These are phyloP conservation scores for Hypoxylon sp. DNA, from an alignment of 2,329 filamentous ascomycete species.

Conservation along the genomic window DNA sequence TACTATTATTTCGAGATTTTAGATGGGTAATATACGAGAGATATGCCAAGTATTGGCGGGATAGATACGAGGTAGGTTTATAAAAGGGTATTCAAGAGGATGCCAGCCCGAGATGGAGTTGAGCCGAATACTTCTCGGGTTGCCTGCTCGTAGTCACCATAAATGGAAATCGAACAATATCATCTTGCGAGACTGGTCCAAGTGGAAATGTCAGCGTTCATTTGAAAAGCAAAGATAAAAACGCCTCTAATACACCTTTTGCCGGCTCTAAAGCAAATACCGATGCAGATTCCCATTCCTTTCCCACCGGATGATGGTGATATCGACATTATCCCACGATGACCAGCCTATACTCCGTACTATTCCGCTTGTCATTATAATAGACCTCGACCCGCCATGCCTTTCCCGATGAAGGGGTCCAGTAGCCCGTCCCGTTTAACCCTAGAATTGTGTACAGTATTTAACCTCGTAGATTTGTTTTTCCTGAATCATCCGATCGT, in stretches of 20 bases:
- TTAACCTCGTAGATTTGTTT: constrained; percentile 30
- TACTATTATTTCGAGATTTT: constrained; percentile 53
- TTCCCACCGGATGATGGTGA: neutral
- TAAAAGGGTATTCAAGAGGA: neutral
- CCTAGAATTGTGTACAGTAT: constrained; percentile 9
- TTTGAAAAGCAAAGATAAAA: constrained; percentile 20
- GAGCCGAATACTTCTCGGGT: neutral
- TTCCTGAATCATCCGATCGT: constrained; percentile 7
- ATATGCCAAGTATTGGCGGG: neutral
- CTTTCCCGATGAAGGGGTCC: constrained; percentile 8
- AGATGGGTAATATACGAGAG: constrained; percentile 5
- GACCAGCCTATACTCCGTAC: constrained; percentile 26
- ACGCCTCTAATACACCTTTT: constrained; percentile 18
- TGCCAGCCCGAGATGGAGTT: neutral
- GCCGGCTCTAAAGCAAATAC: constrained; percentile 8
- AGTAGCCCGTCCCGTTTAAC: constrained; percentile 7
- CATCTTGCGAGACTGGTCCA: neutral
- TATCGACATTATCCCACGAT: constrained; percentile 15
- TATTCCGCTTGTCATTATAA: constrained; percentile 10
- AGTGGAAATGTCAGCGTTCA: constrained; percentile 7
- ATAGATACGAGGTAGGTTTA: neutral
- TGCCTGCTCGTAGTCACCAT: neutral
- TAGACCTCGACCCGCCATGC: constrained; percentile 15
- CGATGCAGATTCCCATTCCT: constrained; percentile 9
- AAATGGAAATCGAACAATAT: neutral